Evolutionary conservation across 192 early-diverging fungal genomes (phyloP), one percentile per base, ranked within the genome.

Genomic region (Ramicandelaber brevisporus): DNA sequence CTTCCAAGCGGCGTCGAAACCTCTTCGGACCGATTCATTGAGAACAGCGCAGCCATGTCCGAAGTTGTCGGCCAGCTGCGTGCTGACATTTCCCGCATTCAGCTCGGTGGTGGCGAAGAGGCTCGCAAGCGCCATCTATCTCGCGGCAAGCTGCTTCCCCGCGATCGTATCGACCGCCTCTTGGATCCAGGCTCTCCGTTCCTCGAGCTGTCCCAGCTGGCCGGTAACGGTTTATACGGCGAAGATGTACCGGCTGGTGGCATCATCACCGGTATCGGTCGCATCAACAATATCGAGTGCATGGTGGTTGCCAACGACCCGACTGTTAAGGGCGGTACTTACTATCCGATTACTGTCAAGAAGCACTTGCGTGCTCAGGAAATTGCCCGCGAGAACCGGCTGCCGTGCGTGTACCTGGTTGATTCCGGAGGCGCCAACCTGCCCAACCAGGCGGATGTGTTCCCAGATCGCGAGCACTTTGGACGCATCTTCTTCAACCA

Each of bases 361-460:
- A 96, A 96, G 64, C 89, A 96, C 47, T 51, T 96, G 37, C 67
- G 89, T 12, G 89, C 89, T 14, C 89, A 96, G 55, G 89, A 96
- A 47, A 82, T 96, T 37, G 89, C 86, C 9, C 59, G 52, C 30
- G 86, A 90, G 53, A 96, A 96, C 63, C 44, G 57, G 10, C 54
- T 96, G 28, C 89, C 89, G 21, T 96, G 86, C 49, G 74, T 96
- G 36, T 96, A 90, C 43, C 56, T 88, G 10, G 88, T 95, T 29
- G 85, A 90, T 43, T 81, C 76, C 28, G 88, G 89, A 20, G 89
- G 89, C 44, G 89, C 88, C 20, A 89, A 89, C 44, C 50, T 95
- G 48, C 85, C 85, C 31, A 63, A 70, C 29, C 83, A 95, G 49
- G 70, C 79, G 22, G 86, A 95, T 20, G 89, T 95, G 10, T 95